Evolutionary conservation across 331 rosid species (phyloP).

Genomic region (Prunus yedoensis): DNA sequence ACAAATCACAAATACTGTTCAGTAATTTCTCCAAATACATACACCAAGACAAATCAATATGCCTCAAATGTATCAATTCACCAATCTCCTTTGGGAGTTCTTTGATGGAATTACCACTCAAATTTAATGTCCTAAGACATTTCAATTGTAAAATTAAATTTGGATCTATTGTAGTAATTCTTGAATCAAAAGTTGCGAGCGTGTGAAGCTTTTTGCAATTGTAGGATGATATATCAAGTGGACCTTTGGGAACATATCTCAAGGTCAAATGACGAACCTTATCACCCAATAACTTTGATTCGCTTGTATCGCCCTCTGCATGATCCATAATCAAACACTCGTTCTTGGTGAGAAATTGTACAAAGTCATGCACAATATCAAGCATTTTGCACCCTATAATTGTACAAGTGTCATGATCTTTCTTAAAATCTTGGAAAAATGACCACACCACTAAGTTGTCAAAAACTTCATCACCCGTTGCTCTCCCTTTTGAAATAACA

Average conservation of each 20-base stretch:
- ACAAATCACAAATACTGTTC: neutral
- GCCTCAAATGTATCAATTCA: slow-evolving; percentile 4
- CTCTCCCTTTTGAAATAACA: rapidly evolving
- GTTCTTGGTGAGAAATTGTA: neutral
- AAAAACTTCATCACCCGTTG: neutral
- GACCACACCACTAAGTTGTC: neutral
- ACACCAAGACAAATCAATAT: neutral
- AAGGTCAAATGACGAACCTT: neutral
- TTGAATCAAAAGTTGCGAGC: neutral
- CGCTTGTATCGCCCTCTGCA: rapidly evolving
- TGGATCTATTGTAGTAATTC: neutral
- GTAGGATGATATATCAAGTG: neutral
- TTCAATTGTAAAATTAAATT: neutral
- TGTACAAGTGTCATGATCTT: rapidly evolving
- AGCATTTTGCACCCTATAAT: neutral
- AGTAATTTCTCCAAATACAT: rapidly evolving
- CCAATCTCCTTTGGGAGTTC: neutral
- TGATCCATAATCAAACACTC: neutral
- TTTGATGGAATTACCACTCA: rapidly evolving
- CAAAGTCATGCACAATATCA: neutral
- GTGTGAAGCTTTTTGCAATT: neutral
- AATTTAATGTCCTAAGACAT: neutral
- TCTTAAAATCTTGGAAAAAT: neutral
- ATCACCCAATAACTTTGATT: neutral
- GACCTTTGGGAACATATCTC: neutral